Base-by-base conservation (phyloP, 495 filamentous ascomycete species). In the Saxispiralis lemnorum region DNA sequence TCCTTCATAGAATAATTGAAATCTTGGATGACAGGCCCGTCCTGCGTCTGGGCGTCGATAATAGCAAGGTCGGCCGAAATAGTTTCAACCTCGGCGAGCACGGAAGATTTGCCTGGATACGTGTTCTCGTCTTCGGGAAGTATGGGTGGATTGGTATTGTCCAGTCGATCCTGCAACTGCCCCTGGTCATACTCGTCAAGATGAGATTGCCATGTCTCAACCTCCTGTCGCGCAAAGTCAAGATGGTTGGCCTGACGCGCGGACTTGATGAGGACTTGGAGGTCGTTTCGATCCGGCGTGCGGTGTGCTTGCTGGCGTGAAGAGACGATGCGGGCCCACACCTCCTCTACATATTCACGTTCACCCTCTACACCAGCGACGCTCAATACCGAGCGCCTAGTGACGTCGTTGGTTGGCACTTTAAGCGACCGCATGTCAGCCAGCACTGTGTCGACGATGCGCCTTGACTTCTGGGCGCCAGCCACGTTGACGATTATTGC, bases 401-500 rank as follows among this genome's bases (percentile, higher is more conserved):
- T 66, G 6, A 66, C 40, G 6, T 51, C 37, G 32, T 50, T 58
- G 0, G 56, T 53, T 15, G 45, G n/a, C n/a, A 64, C 32, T 1
- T 45, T 42, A 15, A 57, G 47, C 1, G 44, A 37, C 2, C 46
- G 31, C 24, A 60, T 38, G 38, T 62, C 57, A 28, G 43, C 44
- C 2, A 66, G 34, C 6, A 51, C 58, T 16, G 43, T 43, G 14
- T 47, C 46, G 16, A 64, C 47, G 2, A 65, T 41, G 9, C 62
- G 54, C 13, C 47, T 43, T 3, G 51, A 53, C 17, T 42, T 35
- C 0, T 62, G 44, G 31, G 53, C 55, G 7, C 63, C 63, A 9
- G 49, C 62, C 5, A 61, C 54, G 13, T 58, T 34, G 12, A 51
- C 47, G 16, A 66, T 61, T 37, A 66, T 52, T 14, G 47, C 59